Conservation (phyloP, 768 basidiomycete species). For the Amanita polypyramis region DNA sequence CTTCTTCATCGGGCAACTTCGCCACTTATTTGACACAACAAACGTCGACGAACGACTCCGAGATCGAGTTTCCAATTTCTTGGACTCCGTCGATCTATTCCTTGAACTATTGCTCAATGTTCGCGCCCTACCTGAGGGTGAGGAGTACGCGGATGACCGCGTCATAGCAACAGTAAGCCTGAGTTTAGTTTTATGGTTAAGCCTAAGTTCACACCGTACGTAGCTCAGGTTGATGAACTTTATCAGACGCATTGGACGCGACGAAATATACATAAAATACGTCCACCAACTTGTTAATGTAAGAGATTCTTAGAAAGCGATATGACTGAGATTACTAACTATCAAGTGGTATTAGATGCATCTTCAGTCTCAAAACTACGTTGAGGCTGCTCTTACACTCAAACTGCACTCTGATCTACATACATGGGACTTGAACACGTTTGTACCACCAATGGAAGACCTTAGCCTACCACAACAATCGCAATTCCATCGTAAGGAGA, state of each 20-base stretch:
- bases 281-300: slow-evolving; percentile 92
- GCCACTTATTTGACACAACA: slow-evolving; percentile 79
- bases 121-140: slow-evolving; percentile 81
- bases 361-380: slow-evolving; percentile 80
- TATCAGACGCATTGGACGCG: slow-evolving; percentile 81
- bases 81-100: slow-evolving; percentile 88
- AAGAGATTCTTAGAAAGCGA: slow-evolving; percentile 15
- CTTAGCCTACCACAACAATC: slow-evolving; percentile 86
- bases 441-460: slow-evolving; percentile 83
- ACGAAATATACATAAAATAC: slow-evolving; percentile 94
- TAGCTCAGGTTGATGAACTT: slow-evolving; percentile 89
- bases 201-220: slow-evolving; percentile 10
- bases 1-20: slow-evolving; percentile 87
- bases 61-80: slow-evolving; percentile 67
- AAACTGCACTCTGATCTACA: slow-evolving; percentile 92
- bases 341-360: slow-evolving; percentile 50
- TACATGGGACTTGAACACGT: slow-evolving; percentile 76
- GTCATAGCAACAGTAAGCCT: slow-evolving; percentile 74
- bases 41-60: slow-evolving; percentile 74
- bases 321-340: neutral
- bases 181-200: neutral
- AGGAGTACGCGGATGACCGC: slow-evolving; percentile 91
- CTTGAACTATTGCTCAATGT: slow-evolving; percentile 83
- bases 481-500: slow-evolving; percentile 91
- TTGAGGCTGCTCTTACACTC: slow-evolving; percentile 87